Conservation (phyloP, 495 filamentous ascomycete genomes). For the Cercophora newfieldiana region DNA sequence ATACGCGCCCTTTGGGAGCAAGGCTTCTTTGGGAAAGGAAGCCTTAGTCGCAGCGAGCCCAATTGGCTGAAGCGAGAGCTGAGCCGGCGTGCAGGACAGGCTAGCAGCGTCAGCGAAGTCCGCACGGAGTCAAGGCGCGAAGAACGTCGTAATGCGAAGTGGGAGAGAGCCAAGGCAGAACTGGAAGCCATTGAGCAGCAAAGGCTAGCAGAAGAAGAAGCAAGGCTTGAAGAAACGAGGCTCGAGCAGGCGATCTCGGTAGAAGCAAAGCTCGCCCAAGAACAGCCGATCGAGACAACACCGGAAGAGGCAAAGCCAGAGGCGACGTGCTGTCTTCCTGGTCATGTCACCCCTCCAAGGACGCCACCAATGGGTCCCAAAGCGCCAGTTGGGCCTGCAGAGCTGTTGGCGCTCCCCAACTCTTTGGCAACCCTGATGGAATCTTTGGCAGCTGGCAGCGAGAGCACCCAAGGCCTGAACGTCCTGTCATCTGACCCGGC, state of each 20-base stretch:
- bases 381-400: slow-evolving; percentile 31
- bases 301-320: neutral
- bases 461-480: too few relatives aligned
- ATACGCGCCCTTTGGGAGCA: slow-evolving; percentile 87
- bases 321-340: neutral
- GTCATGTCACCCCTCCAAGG: neutral
- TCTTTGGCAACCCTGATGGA: slow-evolving; percentile 17
- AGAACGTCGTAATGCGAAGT: slow-evolving; percentile 80
- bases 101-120: slow-evolving; percentile 65
- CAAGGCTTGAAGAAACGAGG: slow-evolving; percentile 29
- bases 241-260: neutral
- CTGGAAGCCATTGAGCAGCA: slow-evolving; percentile 75
- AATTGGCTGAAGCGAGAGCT: slow-evolving; percentile 87
- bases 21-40: slow-evolving; percentile 95
- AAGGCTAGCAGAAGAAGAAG: slow-evolving; percentile 66
- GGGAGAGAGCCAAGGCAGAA: slow-evolving; percentile 84
- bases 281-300: neutral
- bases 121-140: slow-evolving; percentile 72
- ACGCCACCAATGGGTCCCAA: neutral
- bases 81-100: slow-evolving; percentile 60
- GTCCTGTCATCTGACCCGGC: too few relatives aligned
- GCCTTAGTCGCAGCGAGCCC: slow-evolving; percentile 87
- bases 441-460: too few relatives aligned
- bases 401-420: slow-evolving; percentile 30
- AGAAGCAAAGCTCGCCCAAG: neutral